Percentiles rank a stretch among this genome's conserved stretches.
Evolutionary conservation across 2,329 filamentous ascomycete genomes (phyloP).

Genomic region (Paraphaeosphaeria minitans): DNA sequence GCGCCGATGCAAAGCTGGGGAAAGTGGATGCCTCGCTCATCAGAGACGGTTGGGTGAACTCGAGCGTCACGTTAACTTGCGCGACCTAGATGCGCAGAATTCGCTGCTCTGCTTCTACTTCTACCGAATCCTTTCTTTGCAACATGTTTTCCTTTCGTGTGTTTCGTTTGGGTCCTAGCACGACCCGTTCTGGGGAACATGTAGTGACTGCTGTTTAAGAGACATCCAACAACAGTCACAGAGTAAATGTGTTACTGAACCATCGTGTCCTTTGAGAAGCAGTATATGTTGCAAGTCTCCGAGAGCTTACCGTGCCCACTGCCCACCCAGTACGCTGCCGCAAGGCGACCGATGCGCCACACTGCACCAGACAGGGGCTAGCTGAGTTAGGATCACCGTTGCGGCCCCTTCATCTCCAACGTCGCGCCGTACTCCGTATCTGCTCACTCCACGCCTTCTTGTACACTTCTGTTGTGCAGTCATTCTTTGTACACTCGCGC

Average conservation of each 20-base stretch:
- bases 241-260: background rate
- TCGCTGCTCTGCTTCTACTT: background rate
- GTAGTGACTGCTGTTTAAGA: too few species aligned
- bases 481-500: conserved; percentile 24
- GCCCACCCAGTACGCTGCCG: background rate
- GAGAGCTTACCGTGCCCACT: background rate
- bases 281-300: background rate
- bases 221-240: too few species aligned
- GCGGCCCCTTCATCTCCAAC: conserved; percentile 26
- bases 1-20: conserved; percentile 1
- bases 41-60: background rate
- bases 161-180: background rate
- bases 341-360: conserved; percentile 3
- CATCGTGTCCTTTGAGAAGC: background rate
- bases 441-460: conserved; percentile 20
- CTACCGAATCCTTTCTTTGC: background rate
- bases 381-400: conserved; percentile 26
- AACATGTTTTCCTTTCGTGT: background rate
- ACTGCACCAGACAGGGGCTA: background rate
- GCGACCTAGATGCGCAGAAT: background rate
- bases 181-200: background rate
- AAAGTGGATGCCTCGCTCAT: background rate
- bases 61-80: background rate
- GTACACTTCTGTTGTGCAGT: conserved; percentile 29
- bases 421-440: conserved; percentile 16